Conservation (phyloP, 345 rosid species). For the Euphorbia pulcherrima region DNA sequence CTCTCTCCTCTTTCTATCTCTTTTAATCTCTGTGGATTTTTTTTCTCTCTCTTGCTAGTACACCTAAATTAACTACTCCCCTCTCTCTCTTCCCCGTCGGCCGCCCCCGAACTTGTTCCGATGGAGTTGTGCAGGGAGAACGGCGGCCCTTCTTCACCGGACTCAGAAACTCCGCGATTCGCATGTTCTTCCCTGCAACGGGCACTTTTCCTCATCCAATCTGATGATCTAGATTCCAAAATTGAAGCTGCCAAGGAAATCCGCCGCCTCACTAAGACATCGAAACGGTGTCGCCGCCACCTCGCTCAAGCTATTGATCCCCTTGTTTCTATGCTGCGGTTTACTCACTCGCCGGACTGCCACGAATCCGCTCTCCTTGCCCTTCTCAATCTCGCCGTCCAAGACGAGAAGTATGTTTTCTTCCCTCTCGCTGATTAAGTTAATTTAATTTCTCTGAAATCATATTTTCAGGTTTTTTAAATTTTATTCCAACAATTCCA, state of each 20-base stretch:
- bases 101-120: neutral
- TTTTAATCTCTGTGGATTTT: neutral
- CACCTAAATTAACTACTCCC: too few species aligned
- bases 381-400: slow-evolving; percentile 93
- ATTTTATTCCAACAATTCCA: neutral
- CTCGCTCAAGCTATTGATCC: slow-evolving; percentile 63
- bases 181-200: slow-evolving; percentile 49
- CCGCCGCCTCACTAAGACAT: slow-evolving; percentile 86
- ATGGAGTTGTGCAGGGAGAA: slow-evolving; percentile 36
- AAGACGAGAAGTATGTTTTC: slow-evolving; percentile 74
- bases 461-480: too few species aligned
- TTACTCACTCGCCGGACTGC: slow-evolving; percentile 38
- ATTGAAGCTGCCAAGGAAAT: slow-evolving; percentile 81
- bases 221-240: slow-evolving; percentile 50
- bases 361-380: slow-evolving; percentile 79
- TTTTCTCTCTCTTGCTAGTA: neutral
- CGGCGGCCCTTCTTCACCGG: slow-evolving; percentile 37
- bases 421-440: neutral
- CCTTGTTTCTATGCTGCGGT: slow-evolving; percentile 73
- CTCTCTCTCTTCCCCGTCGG: neutral
- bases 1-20: neutral
- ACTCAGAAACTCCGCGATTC: slow-evolving; percentile 51
- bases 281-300: slow-evolving; percentile 78
- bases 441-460: too few species aligned
- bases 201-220: slow-evolving; percentile 47